phyloP scores from a whole-genome alignment of 2,329 filamentous ascomycete genomes.

The Phymatotrichopsis omnivora region DNA sequence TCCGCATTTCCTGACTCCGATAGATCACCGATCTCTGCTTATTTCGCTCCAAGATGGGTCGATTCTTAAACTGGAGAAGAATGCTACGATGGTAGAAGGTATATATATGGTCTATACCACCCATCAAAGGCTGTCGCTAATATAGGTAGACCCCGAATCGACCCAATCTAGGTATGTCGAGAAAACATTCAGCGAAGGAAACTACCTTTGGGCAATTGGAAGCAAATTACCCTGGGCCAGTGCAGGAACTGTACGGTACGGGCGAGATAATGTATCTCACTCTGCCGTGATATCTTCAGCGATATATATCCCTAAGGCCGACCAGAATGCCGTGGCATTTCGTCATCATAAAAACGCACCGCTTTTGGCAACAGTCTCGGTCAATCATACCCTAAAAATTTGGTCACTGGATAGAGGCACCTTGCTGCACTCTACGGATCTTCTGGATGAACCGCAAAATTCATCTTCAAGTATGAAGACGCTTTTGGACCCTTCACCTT shows the following conservation, averaged over 20 bases:
- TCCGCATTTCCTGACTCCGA: constrained; percentile 70
- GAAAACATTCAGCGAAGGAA: constrained; percentile 31
- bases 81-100: constrained; percentile 16
- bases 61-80: constrained; percentile 59
- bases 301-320: constrained; percentile 35
- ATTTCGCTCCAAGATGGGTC: constrained; percentile 72
- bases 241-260: constrained; percentile 27
- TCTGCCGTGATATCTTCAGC: constrained; percentile 30
- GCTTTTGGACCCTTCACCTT: constrained; percentile 30
- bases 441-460: constrained; percentile 50
- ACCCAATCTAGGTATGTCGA: constrained; percentile 22
- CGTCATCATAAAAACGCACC: no score
- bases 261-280: constrained; percentile 28
- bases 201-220: constrained; percentile 29
- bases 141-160: constrained; percentile 17
- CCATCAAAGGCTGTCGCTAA: constrained; percentile 34
- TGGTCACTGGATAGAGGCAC: constrained; percentile 82
- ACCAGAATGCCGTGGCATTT: no score
- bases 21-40: constrained; percentile 62
- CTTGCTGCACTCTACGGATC: constrained; percentile 64
- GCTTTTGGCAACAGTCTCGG: constrained; percentile 62
- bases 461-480: constrained; percentile 28
- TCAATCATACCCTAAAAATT: constrained; percentile 79
- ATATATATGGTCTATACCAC: no score
- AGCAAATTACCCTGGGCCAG: constrained; percentile 30